Conservation (phyloP, 192 early-diverging fungal genomes). For the Entomortierella parvispora region DNA sequence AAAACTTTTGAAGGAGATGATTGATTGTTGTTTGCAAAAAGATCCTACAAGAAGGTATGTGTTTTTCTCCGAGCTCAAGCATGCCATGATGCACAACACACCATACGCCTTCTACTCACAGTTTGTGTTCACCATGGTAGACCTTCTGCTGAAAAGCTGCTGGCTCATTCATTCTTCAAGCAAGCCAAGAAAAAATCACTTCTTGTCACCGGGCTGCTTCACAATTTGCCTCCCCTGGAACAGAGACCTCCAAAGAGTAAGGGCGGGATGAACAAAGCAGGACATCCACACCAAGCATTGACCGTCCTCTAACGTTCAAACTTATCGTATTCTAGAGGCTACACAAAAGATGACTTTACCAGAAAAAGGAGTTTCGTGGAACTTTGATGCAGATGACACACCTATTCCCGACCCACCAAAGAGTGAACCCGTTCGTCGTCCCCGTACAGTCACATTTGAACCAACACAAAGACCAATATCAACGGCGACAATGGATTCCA, state of each 20-base stretch:
- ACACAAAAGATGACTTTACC: conserved; percentile 54
- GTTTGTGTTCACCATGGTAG: too few species aligned
- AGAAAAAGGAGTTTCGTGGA: conserved; percentile 70
- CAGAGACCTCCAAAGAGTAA: conserved; percentile 70
- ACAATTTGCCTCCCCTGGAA: conserved; percentile 74
- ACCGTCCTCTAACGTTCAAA: too few species aligned
- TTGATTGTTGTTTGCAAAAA: conserved; percentile 83
- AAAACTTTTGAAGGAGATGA: conserved; percentile 87
- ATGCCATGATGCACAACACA: too few species aligned
- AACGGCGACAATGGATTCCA: conserved; percentile 22
- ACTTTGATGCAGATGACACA: conserved; percentile 64
- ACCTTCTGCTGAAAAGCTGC: conserved; percentile 79
- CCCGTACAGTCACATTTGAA: conserved; percentile 20
- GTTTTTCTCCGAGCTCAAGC: background rate
- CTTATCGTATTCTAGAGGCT: conserved; percentile 53
- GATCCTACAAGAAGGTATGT: conserved; percentile 74
- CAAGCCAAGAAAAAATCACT: conserved; percentile 76
- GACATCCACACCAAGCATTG: background rate
- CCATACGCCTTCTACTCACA: too few species aligned
- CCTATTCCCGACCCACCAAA: conserved; percentile 4
- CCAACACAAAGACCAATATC: conserved; percentile 12
- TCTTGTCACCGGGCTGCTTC: conserved; percentile 65
- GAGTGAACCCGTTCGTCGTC: conserved; percentile 4
- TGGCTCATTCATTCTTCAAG: conserved; percentile 82
- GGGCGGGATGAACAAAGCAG: background rate